phyloP scores from a whole-genome alignment of 2,329 filamentous ascomycete genomes.

The Lasiodiplodia citricola region DNA sequence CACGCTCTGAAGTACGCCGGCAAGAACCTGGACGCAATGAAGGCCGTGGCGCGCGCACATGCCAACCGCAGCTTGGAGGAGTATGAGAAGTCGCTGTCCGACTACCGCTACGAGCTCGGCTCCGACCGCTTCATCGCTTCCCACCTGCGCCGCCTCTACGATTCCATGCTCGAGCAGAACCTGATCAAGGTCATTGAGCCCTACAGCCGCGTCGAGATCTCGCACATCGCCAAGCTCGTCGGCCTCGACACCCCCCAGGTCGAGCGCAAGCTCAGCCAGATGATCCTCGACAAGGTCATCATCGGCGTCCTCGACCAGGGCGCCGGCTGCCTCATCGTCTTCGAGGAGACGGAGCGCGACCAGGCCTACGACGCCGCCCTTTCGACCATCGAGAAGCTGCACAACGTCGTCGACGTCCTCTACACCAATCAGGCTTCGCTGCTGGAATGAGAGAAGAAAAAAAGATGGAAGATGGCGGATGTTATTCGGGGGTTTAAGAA shows the following conservation, averaged over 20 bases:
- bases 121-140: constrained; percentile 96
- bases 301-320: constrained; percentile 97
- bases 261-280: constrained; percentile 97
- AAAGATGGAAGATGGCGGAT: neutral
- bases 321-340: constrained; percentile 96
- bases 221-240: constrained; percentile 96
- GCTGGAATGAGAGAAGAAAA: constrained; percentile 71
- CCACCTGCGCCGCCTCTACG: constrained; percentile 93
- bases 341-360: constrained; percentile 91
- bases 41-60: constrained; percentile 94
- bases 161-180: constrained; percentile 99
- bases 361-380: constrained; percentile 93
- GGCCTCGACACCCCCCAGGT: constrained; percentile 95
- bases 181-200: constrained; percentile 99
- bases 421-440: constrained; percentile 97
- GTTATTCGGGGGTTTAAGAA: neutral
- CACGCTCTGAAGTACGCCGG: constrained; percentile 96
- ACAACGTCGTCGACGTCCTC: constrained; percentile 94
- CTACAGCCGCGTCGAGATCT: constrained; percentile 95
- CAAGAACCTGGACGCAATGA: constrained; percentile 97
- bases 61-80: constrained; percentile 94
- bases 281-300: constrained; percentile 99
- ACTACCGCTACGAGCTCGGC: constrained; percentile 92
- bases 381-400: constrained; percentile 94
- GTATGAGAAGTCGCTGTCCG: constrained; percentile 89